Percentiles rank a stretch among this genome's conserved stretches.
These are phyloP conservation scores for Epichloe festucae DNA, from an alignment of 2,329 filamentous ascomycete genomes.

Conservation along the genomic window DNA sequence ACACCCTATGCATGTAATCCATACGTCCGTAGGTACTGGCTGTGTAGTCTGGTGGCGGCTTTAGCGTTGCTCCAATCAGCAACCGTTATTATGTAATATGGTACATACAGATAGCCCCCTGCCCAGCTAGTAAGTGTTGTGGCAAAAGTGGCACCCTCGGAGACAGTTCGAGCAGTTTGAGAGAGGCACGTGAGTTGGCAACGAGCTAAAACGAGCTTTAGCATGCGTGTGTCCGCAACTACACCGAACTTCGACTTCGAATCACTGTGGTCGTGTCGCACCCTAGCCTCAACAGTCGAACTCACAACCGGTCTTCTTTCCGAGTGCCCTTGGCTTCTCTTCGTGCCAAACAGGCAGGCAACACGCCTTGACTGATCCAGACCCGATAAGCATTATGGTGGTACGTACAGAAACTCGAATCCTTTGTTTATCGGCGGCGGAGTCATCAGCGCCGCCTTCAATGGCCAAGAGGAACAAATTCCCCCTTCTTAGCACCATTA, in stretches of 20 bases:
- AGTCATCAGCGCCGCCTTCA: background rate
- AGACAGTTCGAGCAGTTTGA: no score
- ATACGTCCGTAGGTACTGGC: no score
- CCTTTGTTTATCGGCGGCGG: background rate
- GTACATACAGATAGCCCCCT: no score
- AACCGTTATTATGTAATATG: no score
- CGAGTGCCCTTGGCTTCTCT: background rate
- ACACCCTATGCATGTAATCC: no score
- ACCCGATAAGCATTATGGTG: conserved; percentile 17
- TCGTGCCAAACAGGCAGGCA: background rate
- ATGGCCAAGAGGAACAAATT: background rate
- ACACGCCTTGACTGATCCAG: background rate
- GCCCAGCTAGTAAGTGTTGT: no score
- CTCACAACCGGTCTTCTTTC: background rate
- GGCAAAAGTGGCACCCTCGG: no score
- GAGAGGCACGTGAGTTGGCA: no score
- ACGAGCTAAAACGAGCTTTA: no score
- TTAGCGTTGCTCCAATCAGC: no score
- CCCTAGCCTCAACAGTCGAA: background rate
- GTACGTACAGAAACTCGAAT: conserved; percentile 13
- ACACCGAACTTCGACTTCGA: background rate
- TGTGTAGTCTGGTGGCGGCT: no score
- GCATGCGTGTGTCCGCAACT: background rate
- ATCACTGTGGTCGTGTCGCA: background rate
- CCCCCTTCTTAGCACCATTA: conserved; percentile 4